phyloP scores from a whole-genome alignment of 1,284 basidiomycete genomes.

The Pyrrhoderma noxium region DNA sequence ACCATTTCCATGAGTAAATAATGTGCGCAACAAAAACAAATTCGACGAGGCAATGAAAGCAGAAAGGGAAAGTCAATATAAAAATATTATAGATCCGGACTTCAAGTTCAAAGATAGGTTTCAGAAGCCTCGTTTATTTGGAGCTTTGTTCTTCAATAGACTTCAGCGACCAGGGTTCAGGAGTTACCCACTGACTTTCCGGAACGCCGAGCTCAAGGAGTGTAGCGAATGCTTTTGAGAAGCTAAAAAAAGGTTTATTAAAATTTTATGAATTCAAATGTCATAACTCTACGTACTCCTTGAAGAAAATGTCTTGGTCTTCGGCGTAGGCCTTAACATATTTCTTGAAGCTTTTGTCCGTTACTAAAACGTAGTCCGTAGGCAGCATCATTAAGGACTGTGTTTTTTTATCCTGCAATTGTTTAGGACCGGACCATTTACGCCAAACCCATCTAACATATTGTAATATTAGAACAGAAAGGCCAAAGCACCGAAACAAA shows the following conservation, averaged over 20 bases:
- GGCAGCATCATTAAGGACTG: slow-evolving; percentile 92
- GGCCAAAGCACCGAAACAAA: not conserved
- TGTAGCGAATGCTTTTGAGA: slow-evolving; percentile 66
- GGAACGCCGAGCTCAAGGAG: slow-evolving; percentile 91
- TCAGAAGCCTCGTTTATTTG: too few relatives aligned
- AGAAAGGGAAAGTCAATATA: too few relatives aligned
- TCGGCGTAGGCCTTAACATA: slow-evolving; percentile 79
- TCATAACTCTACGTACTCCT: slow-evolving; percentile 54
- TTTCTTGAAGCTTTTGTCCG: slow-evolving; percentile 88
- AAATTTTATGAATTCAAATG: not conserved
- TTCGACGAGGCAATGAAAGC: too few relatives aligned
- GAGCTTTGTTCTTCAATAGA: slow-evolving; percentile 21
- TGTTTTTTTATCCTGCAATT: slow-evolving; percentile 90
- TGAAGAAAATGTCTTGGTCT: slow-evolving; percentile 80
- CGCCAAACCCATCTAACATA: slow-evolving; percentile 63
- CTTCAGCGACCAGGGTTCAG: slow-evolving; percentile 70
- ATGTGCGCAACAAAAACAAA: too few relatives aligned
- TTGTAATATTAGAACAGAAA: not conserved
- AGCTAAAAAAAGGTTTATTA: slow-evolving; percentile 34
- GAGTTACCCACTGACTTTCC: slow-evolving; percentile 57
- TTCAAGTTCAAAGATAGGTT: too few relatives aligned
- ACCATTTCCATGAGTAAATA: too few relatives aligned
- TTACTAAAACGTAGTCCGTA: slow-evolving; percentile 75
- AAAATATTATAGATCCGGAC: too few relatives aligned
- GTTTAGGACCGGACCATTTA: slow-evolving; percentile 90